Evolutionary conservation across 108 stramenopile species (phyloP), one percentile per base, ranked within the genome.

Genomic region (Stephanodiscus triporus): DNA sequence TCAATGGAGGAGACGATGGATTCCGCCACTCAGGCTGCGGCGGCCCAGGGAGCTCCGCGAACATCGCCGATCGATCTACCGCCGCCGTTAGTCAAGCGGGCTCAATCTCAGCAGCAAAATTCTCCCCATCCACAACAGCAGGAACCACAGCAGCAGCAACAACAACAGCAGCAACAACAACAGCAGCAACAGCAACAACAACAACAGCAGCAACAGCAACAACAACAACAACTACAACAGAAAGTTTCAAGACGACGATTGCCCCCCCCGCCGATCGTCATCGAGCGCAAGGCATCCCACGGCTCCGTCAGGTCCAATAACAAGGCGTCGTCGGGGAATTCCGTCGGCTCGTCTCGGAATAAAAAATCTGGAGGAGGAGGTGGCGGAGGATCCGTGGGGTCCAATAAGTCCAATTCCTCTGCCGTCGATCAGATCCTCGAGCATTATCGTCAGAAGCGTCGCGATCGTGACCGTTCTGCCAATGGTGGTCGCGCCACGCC

Each of bases 361-460:
- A 62, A 32, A 37, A 63, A 63, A 64, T 45, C 40, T 5, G 32
- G 32, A 5, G 32, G 32, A 61, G 29, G 56, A 70, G 53, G 37
- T 16, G 50, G 32, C 50, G 30, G 40, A 4, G 40, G 40, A 9
- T 40, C 40, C 8, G 40, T 40, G 40, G 40, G 77, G 26, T 78
- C 77, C 17, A 47, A 66, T 2, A 61, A 66, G 6, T 78, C 77
- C 20, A 78, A 66, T 53, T 78, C 77, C 2, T 78, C 77, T 2
- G 77, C 77, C 13, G 77, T 78, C 29, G 77, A 78, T 67, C 77
- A 72, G 50, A 72, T 78, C 50, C 51, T 78, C 30, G 77, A 78
- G 40, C 63, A 70, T 16, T 78, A 78, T 62, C 70, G 77, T 20
- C 70, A 78, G 62, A 78, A 78, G 58, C 64, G 77, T 23, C 59